phyloP scores from a whole-genome alignment of 225 moss, liverwort and hornwort species.

The Rhytidiadelphus loreus region DNA sequence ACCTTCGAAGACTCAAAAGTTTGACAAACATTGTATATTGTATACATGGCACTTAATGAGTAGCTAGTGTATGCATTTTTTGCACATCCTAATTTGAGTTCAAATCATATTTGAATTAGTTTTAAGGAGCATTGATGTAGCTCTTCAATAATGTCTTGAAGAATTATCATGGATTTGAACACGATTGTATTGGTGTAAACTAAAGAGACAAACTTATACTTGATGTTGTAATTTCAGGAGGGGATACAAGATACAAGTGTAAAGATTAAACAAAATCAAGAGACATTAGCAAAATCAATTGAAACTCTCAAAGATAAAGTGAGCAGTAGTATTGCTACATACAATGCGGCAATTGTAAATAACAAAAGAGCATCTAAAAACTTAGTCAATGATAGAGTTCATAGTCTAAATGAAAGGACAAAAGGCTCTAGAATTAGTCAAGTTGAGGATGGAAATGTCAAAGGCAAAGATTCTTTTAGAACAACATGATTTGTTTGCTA shows the following conservation, averaged over 20 bases:
- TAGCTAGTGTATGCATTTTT: not conserved
- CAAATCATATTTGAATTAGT: not conserved
- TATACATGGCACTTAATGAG: no score
- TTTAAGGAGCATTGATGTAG: no score
- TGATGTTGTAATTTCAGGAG: not conserved
- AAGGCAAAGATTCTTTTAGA: not conserved
- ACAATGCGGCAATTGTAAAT: not conserved
- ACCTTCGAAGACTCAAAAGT: not conserved
- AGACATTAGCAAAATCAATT: not conserved
- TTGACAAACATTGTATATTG: not conserved
- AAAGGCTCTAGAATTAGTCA: not conserved
- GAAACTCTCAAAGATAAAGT: not conserved
- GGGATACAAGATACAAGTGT: not conserved
- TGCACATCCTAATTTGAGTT: no score
- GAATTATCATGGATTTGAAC: not conserved
- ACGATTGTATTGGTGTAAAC: not conserved
- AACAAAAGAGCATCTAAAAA: not conserved
- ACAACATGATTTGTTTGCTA: not conserved
- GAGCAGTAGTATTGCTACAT: not conserved
- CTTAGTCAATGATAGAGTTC: not conserved
- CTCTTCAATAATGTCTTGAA: not conserved
- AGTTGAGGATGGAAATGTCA: not conserved
- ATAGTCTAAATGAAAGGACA: not conserved
- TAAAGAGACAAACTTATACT: not conserved
- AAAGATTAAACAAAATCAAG: conserved; percentile 2